Conservation (phyloP, 306 rosid genomes). For the Mimosa bimucronata region DNA sequence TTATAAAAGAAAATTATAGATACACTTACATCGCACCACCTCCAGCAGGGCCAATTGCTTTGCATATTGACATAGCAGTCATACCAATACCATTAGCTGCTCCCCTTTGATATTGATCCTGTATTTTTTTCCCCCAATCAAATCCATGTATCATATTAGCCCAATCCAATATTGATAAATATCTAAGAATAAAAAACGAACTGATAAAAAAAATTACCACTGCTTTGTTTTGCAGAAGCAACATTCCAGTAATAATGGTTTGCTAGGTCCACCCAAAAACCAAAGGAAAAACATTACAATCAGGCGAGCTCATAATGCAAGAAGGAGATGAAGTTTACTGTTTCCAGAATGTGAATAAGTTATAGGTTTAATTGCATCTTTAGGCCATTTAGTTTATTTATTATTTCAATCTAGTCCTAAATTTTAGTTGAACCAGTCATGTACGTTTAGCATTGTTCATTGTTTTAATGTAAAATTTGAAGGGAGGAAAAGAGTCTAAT, state of each 20-base stretch:
- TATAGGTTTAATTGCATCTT: neutral
- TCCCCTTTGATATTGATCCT: constrained; percentile 89
- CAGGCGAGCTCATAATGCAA: constrained; percentile 9
- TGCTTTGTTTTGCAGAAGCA: constrained; percentile 65
- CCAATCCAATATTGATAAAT: too few relatives aligned
- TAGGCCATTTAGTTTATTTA: too few relatives aligned
- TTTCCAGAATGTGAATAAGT: neutral
- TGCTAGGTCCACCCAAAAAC: constrained; percentile 37
- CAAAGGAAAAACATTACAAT: neutral
- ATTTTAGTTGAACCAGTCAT: too few relatives aligned
- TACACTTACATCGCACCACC: constrained; percentile 79
- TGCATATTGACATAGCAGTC: constrained; percentile 82
- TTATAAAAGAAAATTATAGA: too few relatives aligned
- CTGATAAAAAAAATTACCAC: too few relatives aligned
- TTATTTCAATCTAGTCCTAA: too few relatives aligned
- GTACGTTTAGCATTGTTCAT: too few relatives aligned
- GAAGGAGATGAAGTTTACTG: neutral
- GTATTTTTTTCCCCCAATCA: constrained; percentile 23
- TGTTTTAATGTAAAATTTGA: too few relatives aligned
- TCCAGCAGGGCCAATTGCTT: constrained; percentile 82
- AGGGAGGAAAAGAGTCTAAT: too few relatives aligned
- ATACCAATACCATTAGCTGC: constrained; percentile 89
- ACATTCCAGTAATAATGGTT: constrained; percentile 57
- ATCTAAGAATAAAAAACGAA: too few relatives aligned
- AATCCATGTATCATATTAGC: constrained; percentile 5